Base-by-base conservation (phyloP, 345 rosid genomes). In the Physaria fendleri region DNA sequence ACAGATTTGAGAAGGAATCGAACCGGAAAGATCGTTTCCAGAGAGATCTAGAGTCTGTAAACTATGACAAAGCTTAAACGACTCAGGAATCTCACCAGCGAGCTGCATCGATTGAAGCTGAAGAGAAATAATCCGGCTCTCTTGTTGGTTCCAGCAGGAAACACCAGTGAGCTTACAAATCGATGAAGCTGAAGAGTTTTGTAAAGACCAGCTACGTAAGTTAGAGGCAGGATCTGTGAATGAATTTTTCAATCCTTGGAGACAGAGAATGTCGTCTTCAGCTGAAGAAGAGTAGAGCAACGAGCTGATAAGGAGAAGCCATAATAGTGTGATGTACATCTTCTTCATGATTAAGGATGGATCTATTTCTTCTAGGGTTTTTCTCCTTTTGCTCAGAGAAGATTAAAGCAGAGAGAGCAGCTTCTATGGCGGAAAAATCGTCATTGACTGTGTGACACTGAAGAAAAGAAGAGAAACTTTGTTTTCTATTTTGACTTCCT, bases 161-260 rank as follows among this genome's bases (percentile, higher is more conserved):
- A 83, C 89, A 28, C 89, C 89, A 5, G 20, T 21, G 68, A 83
- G 76, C 73, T 44, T 24, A 53, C 89, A 83, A 62, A 83, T 71
- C n/a, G 71, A 54, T 12, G 76, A 41, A 8, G 66, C 78, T 2
- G 83, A 65, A 39, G 77, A 67, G 62, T 80, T 83, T n/a, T 71
- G 12, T 68, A 80, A 74, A 46, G 65, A 27, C 89, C 89, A 83
- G 12, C 25, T 6, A 16, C 22, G 75, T 24, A 16, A 25, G 28
- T 48, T 47, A 0, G 17, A 27, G n/a, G n/a, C n/a, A 8, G 89
- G 81, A 47, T 73, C 89, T 6, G 5, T 39, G 30, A 83, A 71
- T 15, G 83, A 68, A 1, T 12, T 14, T 39, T 80, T 68, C 13
- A 83, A 24, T 7, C 85, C 85, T 75, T 74, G 66, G n/a, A 83